phyloP scores from a whole-genome alignment of 1,139 yeast genomes.

The Dujonia santamariae region DNA sequence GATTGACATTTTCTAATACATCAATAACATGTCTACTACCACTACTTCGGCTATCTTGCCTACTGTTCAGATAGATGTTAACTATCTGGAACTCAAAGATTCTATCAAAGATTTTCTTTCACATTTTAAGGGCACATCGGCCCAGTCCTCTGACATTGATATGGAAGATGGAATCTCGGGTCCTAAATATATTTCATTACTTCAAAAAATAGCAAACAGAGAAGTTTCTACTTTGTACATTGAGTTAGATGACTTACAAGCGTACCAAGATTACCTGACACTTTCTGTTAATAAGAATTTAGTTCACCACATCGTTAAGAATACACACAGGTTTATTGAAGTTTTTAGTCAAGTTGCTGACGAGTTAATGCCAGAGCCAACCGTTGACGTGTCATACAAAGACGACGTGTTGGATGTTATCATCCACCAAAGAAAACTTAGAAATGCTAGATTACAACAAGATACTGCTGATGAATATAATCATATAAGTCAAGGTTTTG shows the following conservation, averaged over 20 bases:
- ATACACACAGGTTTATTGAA: constrained; percentile 78
- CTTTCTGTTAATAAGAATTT: constrained; percentile 29
- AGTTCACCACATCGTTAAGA: constrained; percentile 59
- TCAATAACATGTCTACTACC: too few relatives aligned
- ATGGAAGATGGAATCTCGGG: constrained; percentile 31
- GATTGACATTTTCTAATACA: constrained; percentile 9
- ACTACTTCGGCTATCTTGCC: constrained; percentile 46
- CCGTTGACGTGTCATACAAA: constrained; percentile 69
- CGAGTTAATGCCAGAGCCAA: constrained; percentile 78
- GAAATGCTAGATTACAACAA: constrained; percentile 71
- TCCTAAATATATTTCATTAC: constrained; percentile 72
- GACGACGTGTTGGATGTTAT: constrained; percentile 95
- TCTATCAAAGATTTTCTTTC: constrained; percentile 56
- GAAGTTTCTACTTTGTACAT: constrained; percentile 64
- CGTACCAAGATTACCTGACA: constrained; percentile 52
- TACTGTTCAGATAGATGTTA: constrained; percentile 57
- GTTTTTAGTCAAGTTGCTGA: constrained; percentile 74
- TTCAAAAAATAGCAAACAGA: constrained; percentile 83
- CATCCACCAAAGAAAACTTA: constrained; percentile 79
- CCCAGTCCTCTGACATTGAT: constrained; percentile 17
- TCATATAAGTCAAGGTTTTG: constrained; percentile 36
- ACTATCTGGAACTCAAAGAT: constrained; percentile 54
- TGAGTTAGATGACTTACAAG: constrained; percentile 80
- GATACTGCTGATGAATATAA: constrained; percentile 58
- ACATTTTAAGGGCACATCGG: constrained; percentile 49